phyloP scores from a whole-genome alignment of 306 rosid species.

The Casuarina equisetifolia region DNA sequence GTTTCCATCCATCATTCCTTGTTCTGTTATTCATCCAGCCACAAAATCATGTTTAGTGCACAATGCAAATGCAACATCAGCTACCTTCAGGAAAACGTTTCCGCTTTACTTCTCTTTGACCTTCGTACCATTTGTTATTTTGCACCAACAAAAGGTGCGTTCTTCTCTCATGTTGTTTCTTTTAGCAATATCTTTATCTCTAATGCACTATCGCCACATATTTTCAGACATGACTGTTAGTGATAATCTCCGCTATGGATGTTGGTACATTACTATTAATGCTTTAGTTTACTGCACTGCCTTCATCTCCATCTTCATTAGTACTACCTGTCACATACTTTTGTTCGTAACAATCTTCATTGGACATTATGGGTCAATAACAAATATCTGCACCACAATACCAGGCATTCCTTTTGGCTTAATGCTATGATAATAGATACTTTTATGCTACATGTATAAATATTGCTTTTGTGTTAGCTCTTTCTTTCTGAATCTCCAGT shows the following conservation, averaged over 20 bases:
- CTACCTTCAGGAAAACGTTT: conserved; percentile 89
- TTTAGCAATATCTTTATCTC: not conserved
- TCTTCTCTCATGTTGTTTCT: conserved; percentile 20
- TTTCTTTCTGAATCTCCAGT: not conserved
- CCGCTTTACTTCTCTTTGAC: conserved; percentile 97
- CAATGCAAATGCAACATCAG: conserved; percentile 69
- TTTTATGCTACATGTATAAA: conserved; percentile 1
- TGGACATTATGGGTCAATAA: not conserved
- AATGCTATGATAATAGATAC: not conserved
- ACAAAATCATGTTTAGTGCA: conserved; percentile 80
- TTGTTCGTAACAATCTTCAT: not conserved
- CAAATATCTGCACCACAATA: not conserved
- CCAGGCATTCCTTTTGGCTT: not conserved
- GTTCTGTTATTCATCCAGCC: conserved; percentile 82
- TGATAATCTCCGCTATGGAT: not conserved
- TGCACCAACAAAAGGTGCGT: conserved; percentile 84
- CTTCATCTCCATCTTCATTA: not conserved
- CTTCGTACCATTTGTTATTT: conserved; percentile 90
- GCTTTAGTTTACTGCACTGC: not conserved
- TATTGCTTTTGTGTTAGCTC: not conserved
- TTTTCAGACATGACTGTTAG: not conserved
- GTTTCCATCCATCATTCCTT: conserved; percentile 83
- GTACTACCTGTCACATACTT: not conserved
- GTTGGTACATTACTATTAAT: not conserved
- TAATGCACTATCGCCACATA: not conserved